A percentile compares a stretch with the other conserved stretches of the same genome.
phyloP scores from a whole-genome alignment of 1,139 yeast species.

The Geotrichum reessii region DNA sequence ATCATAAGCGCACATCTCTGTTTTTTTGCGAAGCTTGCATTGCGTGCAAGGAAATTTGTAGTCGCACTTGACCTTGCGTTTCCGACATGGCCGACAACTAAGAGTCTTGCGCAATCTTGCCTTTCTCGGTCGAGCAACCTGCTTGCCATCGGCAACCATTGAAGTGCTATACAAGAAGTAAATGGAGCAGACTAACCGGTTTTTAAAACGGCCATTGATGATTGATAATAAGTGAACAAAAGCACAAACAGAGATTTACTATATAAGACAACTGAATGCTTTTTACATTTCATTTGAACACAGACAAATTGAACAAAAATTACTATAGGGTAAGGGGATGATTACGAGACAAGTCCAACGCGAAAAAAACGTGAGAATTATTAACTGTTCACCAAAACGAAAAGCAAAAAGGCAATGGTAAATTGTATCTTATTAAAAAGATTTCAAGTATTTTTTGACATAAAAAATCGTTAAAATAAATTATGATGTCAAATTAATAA shows the following conservation, averaged over 20 bases:
- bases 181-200: neutral
- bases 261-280: neutral
- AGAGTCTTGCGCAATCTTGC: constrained; percentile 7
- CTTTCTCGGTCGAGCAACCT: neutral
- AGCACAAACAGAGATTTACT: neutral
- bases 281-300: neutral
- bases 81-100: constrained; percentile 15
- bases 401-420: no score
- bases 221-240: neutral
- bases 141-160: neutral
- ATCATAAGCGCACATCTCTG: constrained; percentile 12
- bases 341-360: neutral
- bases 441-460: no score
- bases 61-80: constrained; percentile 17
- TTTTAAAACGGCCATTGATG: neutral
- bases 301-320: neutral
- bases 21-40: constrained; percentile 12
- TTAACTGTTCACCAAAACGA: no score
- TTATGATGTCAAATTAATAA: no score
- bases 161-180: neutral
- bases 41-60: constrained; percentile 13
- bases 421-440: no score
- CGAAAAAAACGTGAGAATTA: neutral
- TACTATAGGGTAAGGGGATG: neutral
- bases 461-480: no score